phyloP scores from a whole-genome alignment of 495 filamentous ascomycete species.

The Entonaema liquescens region DNA sequence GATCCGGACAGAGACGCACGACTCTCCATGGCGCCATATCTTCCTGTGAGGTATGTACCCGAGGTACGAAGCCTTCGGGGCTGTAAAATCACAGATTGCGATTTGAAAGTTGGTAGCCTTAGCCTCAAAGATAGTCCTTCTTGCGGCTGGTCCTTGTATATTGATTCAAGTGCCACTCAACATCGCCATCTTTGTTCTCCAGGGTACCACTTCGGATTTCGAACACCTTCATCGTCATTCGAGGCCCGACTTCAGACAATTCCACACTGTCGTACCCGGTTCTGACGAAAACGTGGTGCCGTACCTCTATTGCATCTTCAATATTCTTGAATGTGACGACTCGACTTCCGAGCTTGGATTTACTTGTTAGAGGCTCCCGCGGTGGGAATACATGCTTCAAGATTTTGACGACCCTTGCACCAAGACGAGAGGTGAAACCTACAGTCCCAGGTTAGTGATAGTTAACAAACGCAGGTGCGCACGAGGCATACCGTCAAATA shows the following conservation, averaged over 20 bases:
- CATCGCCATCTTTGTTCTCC: conserved; percentile 95
- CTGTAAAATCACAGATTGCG: not conserved
- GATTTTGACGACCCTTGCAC: conserved; percentile 84
- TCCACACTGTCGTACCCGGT: conserved; percentile 81
- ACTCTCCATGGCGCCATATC: conserved; percentile 21
- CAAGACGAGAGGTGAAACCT: conserved; percentile 83
- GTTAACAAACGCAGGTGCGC: not conserved
- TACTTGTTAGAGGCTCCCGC: conserved; percentile 71
- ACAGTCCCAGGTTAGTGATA: conserved; percentile 8
- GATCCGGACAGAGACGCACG: not conserved
- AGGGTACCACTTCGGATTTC: conserved; percentile 93
- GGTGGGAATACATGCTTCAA: conserved; percentile 96
- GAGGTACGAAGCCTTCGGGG: not conserved
- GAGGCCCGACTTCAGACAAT: conserved; percentile 91
- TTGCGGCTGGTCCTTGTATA: conserved; percentile 92
- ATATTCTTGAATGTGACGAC: conserved; percentile 95
- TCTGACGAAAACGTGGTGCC: conserved; percentile 60
- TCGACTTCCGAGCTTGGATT: conserved; percentile 79
- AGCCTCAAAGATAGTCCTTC: conserved; percentile 84
- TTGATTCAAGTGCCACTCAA: conserved; percentile 93
- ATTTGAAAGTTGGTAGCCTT: not conserved
- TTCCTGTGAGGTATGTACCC: conserved; percentile 21
- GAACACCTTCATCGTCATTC: conserved; percentile 96
- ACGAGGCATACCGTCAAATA: conserved; percentile 74
- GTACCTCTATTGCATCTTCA: conserved; percentile 86